Evolutionary conservation across 148 eudicot species (phyloP).

Genomic region (Gaultheria prostrata): DNA sequence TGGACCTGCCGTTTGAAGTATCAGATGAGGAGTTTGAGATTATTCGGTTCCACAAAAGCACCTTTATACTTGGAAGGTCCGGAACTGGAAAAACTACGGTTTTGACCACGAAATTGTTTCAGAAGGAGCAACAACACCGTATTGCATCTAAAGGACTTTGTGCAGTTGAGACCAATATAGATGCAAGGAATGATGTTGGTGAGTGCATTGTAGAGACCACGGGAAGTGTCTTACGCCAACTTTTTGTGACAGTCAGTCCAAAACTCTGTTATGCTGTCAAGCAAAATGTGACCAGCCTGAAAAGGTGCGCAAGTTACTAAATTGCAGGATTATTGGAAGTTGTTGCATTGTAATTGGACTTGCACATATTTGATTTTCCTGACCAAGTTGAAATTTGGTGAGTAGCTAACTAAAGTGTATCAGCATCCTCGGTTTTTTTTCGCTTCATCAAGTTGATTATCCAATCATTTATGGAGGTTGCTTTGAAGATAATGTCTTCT

Average conservation of each 20-base stretch:
- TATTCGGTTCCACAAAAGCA: slow-evolving; percentile 40
- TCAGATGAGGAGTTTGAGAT: slow-evolving; percentile 58
- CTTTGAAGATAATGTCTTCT: background rate
- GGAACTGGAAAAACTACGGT: slow-evolving; percentile 86
- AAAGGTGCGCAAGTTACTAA: slow-evolving; percentile 37
- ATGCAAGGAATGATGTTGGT: background rate
- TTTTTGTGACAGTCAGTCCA: slow-evolving; percentile 84
- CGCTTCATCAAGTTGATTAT: background rate
- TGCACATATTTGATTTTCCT: background rate
- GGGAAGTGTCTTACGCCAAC: slow-evolving; percentile 46
- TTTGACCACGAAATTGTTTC: slow-evolving; percentile 66
- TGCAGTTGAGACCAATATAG: slow-evolving; percentile 14
- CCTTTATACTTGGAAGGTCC: slow-evolving; percentile 70
- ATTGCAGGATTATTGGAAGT: background rate
- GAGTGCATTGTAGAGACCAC: slow-evolving; percentile 5
- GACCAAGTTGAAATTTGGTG: background rate
- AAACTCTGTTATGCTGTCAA: slow-evolving; percentile 71
- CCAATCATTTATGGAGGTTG: background rate
- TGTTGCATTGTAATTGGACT: background rate
- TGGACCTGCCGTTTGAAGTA: slow-evolving; percentile 71
- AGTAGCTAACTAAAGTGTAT: background rate
- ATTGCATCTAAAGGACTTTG: slow-evolving; percentile 38
- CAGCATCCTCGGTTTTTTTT: background rate
- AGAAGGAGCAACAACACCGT: slow-evolving; percentile 51
- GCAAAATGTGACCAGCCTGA: slow-evolving; percentile 56